Base-by-base conservation (phyloP, 116 monocot species). In the Dioscorea cayenensis region DNA sequence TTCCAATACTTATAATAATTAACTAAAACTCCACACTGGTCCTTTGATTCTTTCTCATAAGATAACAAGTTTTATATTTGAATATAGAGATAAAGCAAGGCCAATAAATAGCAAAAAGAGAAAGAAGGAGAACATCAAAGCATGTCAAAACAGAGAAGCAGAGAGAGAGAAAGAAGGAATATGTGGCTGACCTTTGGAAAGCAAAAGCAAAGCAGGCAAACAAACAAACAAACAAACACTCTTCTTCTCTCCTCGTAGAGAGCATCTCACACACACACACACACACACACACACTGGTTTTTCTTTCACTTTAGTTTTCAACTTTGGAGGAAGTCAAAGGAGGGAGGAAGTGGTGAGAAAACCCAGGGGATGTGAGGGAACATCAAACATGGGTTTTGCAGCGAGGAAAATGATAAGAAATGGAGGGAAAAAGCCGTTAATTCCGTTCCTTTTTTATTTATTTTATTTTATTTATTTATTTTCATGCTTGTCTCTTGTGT, bases 141-240 rank as follows among this genome's bases (percentile, higher is more conserved):
- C 43, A 49, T 43, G 43, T 43, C 43, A 43, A 43, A 43, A 43
- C 43, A 43, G 43, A 43, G 36, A 43, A 20, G 49, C 48, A 49
- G 49, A 49, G 22, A 49, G 23, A 55, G 28, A 16, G 1, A 36
- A 16, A 59, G 20, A 38, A 50, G 69, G n/a, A 55, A 50, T 51
- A 27, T 49, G 69, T 61, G 36, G 64, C 74, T 67, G 66, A 74
- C 74, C 74, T 66, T 67, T 58, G 66, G 11, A 73, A 55, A 59
- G 66, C 74, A 74, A 67, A 66, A 74, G 66, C 16, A 28, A 36
- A 17, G 43, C 10, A 3, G 16, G 65, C 11, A 65, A 65, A 23
- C 62, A 62, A 28, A 65, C 11, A 65, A 65, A 23, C 62, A 62
- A 28, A 65, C 65, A 65, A 51, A 62, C 22, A 11, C 62, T 27